These are phyloP conservation scores for Neolentinus lepideus DNA, from an alignment of 1,284 basidiomycete species.

Conservation along the genomic window DNA sequence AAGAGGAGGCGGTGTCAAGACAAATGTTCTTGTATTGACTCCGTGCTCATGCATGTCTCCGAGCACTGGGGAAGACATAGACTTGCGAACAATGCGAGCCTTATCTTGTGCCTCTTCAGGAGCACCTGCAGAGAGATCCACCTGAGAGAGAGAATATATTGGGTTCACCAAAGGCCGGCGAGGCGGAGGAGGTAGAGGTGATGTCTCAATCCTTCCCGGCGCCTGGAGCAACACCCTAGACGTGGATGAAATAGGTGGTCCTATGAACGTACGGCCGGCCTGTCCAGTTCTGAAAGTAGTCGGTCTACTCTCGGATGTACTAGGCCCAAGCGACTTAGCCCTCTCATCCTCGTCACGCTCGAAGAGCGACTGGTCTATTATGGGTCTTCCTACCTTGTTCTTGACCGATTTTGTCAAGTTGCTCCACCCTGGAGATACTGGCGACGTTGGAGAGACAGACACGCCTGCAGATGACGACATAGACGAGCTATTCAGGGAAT, in stretches of 20 bases:
- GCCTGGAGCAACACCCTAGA: slow-evolving; percentile 28
- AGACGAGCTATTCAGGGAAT: slow-evolving; percentile 45
- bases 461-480: slow-evolving; percentile 13
- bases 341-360: background rate
- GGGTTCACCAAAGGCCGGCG: slow-evolving; percentile 40
- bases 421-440: slow-evolving; percentile 3
- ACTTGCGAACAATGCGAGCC: slow-evolving; percentile 24
- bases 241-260: background rate
- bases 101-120: background rate
- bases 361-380: slow-evolving; percentile 16
- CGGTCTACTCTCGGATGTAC: background rate
- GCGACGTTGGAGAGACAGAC: slow-evolving; percentile 12
- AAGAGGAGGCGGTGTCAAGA: slow-evolving; percentile 36
- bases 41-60: slow-evolving; percentile 34
- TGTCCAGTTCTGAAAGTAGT: background rate
- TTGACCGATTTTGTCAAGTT: background rate
- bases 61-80: slow-evolving; percentile 45
- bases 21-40: slow-evolving; percentile 17
- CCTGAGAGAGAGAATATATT: slow-evolving; percentile 48
- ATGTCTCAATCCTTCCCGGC: slow-evolving; percentile 48
- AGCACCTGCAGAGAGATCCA: slow-evolving; percentile 25
- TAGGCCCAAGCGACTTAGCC: background rate
- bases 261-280: background rate
- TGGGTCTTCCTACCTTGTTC: slow-evolving; percentile 18
- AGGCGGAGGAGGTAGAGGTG: slow-evolving; percentile 51